Evolutionary conservation across 148 eudicot genomes (phyloP).

Genomic region (Nepenthes gracilis): DNA sequence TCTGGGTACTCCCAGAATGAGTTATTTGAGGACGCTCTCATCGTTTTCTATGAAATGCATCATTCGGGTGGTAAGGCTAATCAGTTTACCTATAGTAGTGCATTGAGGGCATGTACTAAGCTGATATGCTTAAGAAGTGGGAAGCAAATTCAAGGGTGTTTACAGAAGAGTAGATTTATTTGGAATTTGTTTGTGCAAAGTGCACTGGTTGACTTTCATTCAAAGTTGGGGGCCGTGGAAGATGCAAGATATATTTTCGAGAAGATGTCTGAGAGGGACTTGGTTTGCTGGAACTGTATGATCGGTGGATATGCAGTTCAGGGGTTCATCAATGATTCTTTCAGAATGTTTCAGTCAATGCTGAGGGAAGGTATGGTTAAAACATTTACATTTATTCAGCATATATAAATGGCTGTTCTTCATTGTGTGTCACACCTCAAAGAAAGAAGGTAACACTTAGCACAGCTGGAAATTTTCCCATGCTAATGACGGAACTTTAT

Average conservation of each 20-base stretch:
- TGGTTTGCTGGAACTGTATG: conserved; percentile 38
- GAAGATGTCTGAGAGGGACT: conserved; percentile 26
- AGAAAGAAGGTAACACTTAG: background rate
- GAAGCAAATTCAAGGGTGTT: conserved; percentile 29
- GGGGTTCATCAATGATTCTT: conserved; percentile 12
- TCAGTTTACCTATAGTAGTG: conserved; percentile 30
- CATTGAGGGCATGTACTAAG: conserved; percentile 22
- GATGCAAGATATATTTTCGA: conserved; percentile 23
- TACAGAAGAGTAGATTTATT: conserved; percentile 27
- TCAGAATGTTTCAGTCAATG: conserved; percentile 14
- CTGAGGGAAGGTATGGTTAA: conserved; percentile 18
- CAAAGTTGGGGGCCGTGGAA: conserved; percentile 23
- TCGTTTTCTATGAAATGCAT: conserved; percentile 22
- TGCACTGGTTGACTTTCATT: conserved; percentile 29
- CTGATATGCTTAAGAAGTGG: conserved; percentile 26
- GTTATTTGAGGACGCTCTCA: conserved; percentile 16
- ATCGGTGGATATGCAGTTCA: conserved; percentile 24
- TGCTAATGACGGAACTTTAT: too few species aligned
- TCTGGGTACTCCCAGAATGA: conserved; percentile 29
- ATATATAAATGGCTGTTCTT: background rate
- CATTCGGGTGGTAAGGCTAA: conserved; percentile 18
- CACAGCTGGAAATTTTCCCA: too few species aligned
- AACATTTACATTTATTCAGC: background rate
- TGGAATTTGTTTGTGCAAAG: conserved; percentile 29
- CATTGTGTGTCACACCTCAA: background rate